Evolutionary conservation across 768 basidiomycete genomes (phyloP), one percentile per base, ranked within the genome.

Genomic region (Mycena alexandri): DNA sequence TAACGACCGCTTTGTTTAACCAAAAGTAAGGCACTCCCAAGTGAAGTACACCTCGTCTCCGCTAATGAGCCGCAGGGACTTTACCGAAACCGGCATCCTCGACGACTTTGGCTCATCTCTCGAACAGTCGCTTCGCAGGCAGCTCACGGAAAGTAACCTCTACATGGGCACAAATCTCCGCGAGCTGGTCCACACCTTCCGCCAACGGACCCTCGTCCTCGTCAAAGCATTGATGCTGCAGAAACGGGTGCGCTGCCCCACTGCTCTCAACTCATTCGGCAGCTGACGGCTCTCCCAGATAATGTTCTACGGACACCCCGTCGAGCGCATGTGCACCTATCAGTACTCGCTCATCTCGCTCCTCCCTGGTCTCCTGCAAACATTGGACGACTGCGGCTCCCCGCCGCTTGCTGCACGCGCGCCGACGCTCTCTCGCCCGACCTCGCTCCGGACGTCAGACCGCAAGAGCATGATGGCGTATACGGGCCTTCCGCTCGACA

Each of bases 291-390:
- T 10, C 14, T 2, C 13, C 55, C 75, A 97, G 95, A 93, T 99
- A 65, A 92, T 99, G 90, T 96, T 99, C 78, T 98, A 88, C 74
- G 96, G 96, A 8, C 94, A 97, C 75, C 97, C 97, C 0, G 97
- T 99, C 2, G 98, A 99, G 79, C 90, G 90, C 51, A 81, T 99
- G 21, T 98, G 97, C 81, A 98, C 96, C 25, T 98, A 95, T 75
- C 98, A 99, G 77, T 99, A 99, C 77, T 97, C 96, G 0, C 84
- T 99, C n/a, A 87, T 98, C 52, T 95, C 97, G 0, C 84, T 99
- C 10, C 86, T 99, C 67, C 97, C 97, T 12, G 93, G 94, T 29
- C 85, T 99, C 6, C 82, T 99, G 44, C 93, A 97, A 77, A 90
- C 90, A 5, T 81, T 99, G 44, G 91, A 95, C 48, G 98, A 99